Base-by-base conservation (phyloP, 2,329 filamentous ascomycete species). In the Scedosporium apiospermum region DNA sequence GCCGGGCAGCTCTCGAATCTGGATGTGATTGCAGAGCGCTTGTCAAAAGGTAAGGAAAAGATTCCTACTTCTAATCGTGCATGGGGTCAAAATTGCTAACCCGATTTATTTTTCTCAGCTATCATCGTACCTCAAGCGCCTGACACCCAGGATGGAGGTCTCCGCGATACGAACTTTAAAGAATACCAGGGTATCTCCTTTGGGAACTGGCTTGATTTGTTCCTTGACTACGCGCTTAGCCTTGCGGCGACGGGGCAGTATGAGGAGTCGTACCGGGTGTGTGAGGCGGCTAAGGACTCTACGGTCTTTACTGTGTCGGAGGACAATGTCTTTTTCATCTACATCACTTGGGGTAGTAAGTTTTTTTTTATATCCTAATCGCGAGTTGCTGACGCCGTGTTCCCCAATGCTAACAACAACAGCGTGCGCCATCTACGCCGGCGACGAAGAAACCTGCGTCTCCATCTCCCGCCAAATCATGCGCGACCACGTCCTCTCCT, bases 151-250 rank as follows among this genome's bases (percentile, higher is more conserved):
- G 53, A 58, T 21, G 49, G 46, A 26, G 23, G 44, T 14, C 16
- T 18, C n/a, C 53, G 53, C 21, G 18, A 67, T 57, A 71, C 67
- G 58, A 71, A 70, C 30, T 71, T 74, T 3, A 75, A 76, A 27
- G 78, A 71, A 64, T 93, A 91, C 70, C 88, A 91, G 67, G 89
- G 89, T 6, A 90, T 98, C 57, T 78, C 86, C 0, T 96, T 98
- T 70, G 80, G 87, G 63, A 82, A 86, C 57, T 99, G 95, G 95
- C 82, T 97, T 3, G 90, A 96, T 67, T 81, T 96, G 0, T 96
- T 99, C 71, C 82, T 96, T 42, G 90, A 95, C 69, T 96, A 96
- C 71, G 89, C 92, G 3, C 80, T 97, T 58, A 80, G 88, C 4
- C 82, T 95, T 38, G 89, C 92, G 6, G 83, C 85, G 51, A 77